Conservation (phyloP, 345 rosid species). For the Citrus hindsii region DNA sequence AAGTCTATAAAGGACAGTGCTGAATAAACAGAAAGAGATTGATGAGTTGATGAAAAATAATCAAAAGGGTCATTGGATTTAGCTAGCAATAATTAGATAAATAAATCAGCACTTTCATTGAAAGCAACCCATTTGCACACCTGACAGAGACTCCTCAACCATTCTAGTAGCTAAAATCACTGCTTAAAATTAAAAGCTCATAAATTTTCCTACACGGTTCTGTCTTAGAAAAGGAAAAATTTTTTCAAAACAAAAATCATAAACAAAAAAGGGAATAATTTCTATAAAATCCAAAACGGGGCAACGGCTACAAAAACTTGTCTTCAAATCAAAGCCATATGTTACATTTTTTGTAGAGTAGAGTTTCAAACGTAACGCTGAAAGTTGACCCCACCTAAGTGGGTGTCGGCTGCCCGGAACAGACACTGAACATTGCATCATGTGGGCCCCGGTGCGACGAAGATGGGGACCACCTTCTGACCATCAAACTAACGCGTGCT, state of each 20-base stretch:
- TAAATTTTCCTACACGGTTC: slow-evolving; percentile 2
- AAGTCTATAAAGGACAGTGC: slow-evolving; percentile 3
- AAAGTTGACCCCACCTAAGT: slow-evolving; percentile 28
- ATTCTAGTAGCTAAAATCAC: slow-evolving; percentile 15
- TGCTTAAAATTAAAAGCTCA: slow-evolving; percentile 6
- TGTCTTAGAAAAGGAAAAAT: slow-evolving; percentile 12
- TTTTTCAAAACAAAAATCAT: neutral
- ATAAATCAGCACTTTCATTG: slow-evolving; percentile 50
- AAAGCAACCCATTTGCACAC: slow-evolving; percentile 55
- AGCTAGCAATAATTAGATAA: neutral
- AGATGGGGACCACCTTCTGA: too few relatives aligned
- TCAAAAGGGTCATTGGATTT: slow-evolving; percentile 11
- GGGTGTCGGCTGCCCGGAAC: slow-evolving; percentile 39
- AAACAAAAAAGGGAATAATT: neutral
- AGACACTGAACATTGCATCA: slow-evolving; percentile 7
- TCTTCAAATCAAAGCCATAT: slow-evolving; percentile 53
- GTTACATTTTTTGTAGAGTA: slow-evolving; percentile 13
- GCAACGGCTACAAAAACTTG: slow-evolving; percentile 35
- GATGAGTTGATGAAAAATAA: neutral
- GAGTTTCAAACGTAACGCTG: slow-evolving; percentile 24
- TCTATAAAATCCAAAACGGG: neutral
- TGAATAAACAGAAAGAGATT: slow-evolving; percentile 13
- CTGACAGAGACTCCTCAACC: slow-evolving; percentile 63
- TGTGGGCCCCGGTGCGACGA: neutral
- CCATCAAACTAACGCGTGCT: too few relatives aligned